Conservation (phyloP, 306 rosid species). For the Crotalaria pallida region DNA sequence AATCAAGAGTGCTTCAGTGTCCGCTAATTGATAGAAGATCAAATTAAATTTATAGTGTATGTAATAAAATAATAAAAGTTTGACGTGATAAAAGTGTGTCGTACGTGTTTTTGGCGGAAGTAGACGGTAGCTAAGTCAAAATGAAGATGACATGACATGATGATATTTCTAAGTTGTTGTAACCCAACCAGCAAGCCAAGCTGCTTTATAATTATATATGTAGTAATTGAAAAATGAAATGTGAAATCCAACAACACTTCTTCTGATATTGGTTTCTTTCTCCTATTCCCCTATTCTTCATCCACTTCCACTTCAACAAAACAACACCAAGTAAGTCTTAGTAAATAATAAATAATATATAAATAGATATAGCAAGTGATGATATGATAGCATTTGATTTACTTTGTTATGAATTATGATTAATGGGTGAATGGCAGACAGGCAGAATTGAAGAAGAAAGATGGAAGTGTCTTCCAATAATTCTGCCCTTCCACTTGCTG, state of each 20-base stretch:
- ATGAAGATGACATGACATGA: no score
- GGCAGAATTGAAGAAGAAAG: not conserved
- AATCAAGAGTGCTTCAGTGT: no score
- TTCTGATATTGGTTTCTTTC: not conserved
- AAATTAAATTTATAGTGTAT: no score
- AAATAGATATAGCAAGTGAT: not conserved
- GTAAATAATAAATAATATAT: no score
- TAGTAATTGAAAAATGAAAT: no score
- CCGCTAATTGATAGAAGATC: no score
- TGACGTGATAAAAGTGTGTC: no score
- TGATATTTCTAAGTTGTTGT: no score
- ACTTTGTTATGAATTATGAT: not conserved
- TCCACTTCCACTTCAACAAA: not conserved
- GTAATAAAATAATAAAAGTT: no score
- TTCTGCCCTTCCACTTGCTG: slow-evolving; percentile 39
- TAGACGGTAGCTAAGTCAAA: no score
- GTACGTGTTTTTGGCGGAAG: no score
- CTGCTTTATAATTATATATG: no score
- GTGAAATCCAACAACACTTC: not conserved
- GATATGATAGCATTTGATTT: not conserved
- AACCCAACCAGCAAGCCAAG: not conserved
- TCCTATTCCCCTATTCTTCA: not conserved
- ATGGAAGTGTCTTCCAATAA: slow-evolving; percentile 39
- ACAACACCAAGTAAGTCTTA: not conserved
- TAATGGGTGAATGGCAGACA: not conserved